A percentile compares a stretch with the other conserved stretches of the same genome.
phyloP scores from a whole-genome alignment of 129 eudicot species.

The Rutidosis leptorrhynchoides region DNA sequence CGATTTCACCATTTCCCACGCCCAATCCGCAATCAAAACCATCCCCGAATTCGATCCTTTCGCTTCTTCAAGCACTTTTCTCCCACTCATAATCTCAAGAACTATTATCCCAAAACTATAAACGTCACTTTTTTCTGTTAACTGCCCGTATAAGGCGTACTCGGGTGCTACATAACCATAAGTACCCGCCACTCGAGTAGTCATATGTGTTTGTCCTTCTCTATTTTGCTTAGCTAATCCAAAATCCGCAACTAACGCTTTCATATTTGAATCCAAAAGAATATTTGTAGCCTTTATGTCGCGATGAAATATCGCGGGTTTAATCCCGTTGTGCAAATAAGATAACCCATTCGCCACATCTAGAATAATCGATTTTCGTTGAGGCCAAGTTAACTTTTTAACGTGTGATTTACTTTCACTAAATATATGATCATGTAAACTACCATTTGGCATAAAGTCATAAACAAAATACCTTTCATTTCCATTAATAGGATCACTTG shows the following conservation, averaged over 20 bases:
- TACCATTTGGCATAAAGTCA: conserved; percentile 78
- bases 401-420: neutral
- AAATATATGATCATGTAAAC: conserved; percentile 68
- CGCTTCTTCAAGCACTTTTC: conserved; percentile 57
- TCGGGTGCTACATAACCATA: conserved; percentile 88
- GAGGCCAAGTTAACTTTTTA: conserved; percentile 54
- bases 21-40: conserved; percentile 73
- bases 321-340: conserved; percentile 75
- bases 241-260: conserved; percentile 75
- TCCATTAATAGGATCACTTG: conserved; percentile 43
- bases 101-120: conserved; percentile 75
- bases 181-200: conserved; percentile 75
- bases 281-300: conserved; percentile 74
- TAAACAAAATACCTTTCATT: conserved; percentile 61
- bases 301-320: conserved; percentile 83
- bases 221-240: conserved; percentile 73
- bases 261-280: conserved; percentile 64
- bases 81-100: conserved; percentile 73
- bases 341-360: conserved; percentile 79
- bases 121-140: conserved; percentile 75
- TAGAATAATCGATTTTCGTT: conserved; percentile 60
- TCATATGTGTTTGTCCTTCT: conserved; percentile 57
- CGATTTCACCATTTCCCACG: conserved; percentile 54
- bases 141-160: conserved; percentile 73
- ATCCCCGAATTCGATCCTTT: conserved; percentile 31